These are phyloP conservation scores for Ceratocystis smalleyi DNA, from an alignment of 2,329 filamentous ascomycete species.

Conservation along the genomic window DNA sequence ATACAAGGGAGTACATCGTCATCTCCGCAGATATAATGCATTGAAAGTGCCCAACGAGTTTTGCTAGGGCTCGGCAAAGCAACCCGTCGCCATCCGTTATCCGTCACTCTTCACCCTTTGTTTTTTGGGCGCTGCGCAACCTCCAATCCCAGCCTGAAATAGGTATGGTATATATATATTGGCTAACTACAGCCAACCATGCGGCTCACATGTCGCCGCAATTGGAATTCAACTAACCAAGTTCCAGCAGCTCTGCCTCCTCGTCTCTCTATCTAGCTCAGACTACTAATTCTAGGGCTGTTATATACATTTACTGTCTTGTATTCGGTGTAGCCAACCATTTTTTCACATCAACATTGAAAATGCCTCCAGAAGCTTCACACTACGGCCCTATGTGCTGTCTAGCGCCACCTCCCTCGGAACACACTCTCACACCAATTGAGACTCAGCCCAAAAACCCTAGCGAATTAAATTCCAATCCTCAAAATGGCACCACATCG, in stretches of 20 bases:
- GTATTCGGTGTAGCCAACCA: neutral
- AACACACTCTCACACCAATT: neutral
- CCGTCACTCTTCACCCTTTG: no score
- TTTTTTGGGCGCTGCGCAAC: neutral
- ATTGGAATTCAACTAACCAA: no score
- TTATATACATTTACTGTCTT: neutral
- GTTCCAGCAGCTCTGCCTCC: no score
- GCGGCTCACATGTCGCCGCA: no score
- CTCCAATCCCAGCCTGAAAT: neutral
- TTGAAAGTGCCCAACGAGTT: neutral
- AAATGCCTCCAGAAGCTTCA: neutral
- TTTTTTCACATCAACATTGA: neutral
- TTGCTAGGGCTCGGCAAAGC: neutral
- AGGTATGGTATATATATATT: no score
- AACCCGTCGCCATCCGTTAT: neutral
- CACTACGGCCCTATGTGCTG: slow-evolving; percentile 38
- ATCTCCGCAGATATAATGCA: neutral
- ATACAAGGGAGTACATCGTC: no score
- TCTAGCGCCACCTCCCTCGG: slow-evolving; percentile 27
- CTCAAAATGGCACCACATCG: neutral
- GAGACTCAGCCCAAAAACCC: neutral
- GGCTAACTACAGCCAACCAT: no score
- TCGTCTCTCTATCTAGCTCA: no score
- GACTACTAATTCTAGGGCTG: neutral
- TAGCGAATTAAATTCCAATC: neutral